A percentile compares a stretch with the other conserved stretches of the same genome.
phyloP scores from a whole-genome alignment of 202 grass and related monocot genomes.

The Saccharum hybrid region DNA sequence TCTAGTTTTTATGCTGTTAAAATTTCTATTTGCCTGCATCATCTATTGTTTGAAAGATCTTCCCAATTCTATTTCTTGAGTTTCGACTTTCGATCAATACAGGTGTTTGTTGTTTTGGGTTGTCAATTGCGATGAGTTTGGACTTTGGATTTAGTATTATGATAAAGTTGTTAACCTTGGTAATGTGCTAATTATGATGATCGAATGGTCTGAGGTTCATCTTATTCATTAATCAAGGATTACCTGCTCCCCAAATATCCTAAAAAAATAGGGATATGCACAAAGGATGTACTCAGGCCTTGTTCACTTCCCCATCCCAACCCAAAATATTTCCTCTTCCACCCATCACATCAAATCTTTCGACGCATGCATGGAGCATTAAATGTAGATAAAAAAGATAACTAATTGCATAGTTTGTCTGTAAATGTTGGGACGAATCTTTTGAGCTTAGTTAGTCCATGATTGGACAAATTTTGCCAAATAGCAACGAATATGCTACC shows the following conservation, averaged over 20 bases:
- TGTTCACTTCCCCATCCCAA: too few species aligned
- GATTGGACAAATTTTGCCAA: too few species aligned
- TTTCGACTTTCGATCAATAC: not conserved
- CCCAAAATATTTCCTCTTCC: too few species aligned
- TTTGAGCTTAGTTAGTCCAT: too few species aligned
- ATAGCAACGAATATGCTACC: too few species aligned
- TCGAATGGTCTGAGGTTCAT: not conserved
- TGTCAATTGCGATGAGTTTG: not conserved
- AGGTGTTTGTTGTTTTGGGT: not conserved
- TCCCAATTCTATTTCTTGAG: not conserved
- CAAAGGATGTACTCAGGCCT: not conserved
- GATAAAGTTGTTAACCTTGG: not conserved
- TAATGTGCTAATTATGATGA: not conserved
- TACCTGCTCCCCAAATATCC: not conserved
- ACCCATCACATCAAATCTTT: too few species aligned
- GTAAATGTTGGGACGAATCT: too few species aligned
- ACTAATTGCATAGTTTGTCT: too few species aligned
- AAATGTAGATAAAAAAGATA: too few species aligned
- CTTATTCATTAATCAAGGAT: not conserved
- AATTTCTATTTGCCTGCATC: not conserved
- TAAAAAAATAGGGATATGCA: not conserved
- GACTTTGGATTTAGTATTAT: not conserved
- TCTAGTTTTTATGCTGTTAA: not conserved
- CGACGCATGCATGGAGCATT: too few species aligned
- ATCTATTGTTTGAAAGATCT: not conserved